Base-by-base conservation (phyloP, 2,329 filamentous ascomycete genomes). In the Colletotrichum agaves region DNA sequence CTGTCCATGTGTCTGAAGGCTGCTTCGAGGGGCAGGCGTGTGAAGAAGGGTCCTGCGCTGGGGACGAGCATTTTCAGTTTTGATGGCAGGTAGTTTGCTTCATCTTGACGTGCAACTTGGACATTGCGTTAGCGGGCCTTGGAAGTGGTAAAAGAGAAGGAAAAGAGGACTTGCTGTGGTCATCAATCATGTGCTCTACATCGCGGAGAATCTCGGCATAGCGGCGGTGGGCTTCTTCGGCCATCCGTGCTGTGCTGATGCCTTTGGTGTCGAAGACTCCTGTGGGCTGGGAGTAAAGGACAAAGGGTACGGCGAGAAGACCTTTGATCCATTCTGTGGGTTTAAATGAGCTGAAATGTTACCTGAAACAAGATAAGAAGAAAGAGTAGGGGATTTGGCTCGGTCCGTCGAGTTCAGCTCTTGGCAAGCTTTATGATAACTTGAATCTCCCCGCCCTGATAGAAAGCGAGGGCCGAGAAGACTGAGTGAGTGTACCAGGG, bases 131-230 rank as follows among this genome's bases (percentile, higher is more conserved):
- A 46, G 70, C 62, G 41, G 19, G 17, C 21, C 44, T 15, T 7
- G 12, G 2, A 13, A 19, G 11, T 5, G 12, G 61, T 19, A 57
- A 17, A 41, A 63, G 47, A 60, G 63, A 23, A 63, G 50, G 17
- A 15, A 21, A 23, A 21, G n/a, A 59, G 21, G 71, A 82, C 13
- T 69, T 75, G 94, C 93, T 97, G 80, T 98, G 94, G 75, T 98
- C 94, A 71, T 94, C 90, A 73, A 99, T 91, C 80, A 99, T 91
- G 63, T 88, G 85, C 79, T 99, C 96, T 2, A 99, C 93, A 79
- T 98, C 96, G 69, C 90, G 87, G 88, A 98, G 93, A 74, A 98
- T 98, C 79, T 99, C 95, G 53, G 93, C 92, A 81, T 98, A 99
- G 70, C 96, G 90, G 63, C 92, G 86, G 75, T 96, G 93, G 27